phyloP scores from a whole-genome alignment of 2,329 filamentous ascomycete genomes.

The Fusarium sp. region DNA sequence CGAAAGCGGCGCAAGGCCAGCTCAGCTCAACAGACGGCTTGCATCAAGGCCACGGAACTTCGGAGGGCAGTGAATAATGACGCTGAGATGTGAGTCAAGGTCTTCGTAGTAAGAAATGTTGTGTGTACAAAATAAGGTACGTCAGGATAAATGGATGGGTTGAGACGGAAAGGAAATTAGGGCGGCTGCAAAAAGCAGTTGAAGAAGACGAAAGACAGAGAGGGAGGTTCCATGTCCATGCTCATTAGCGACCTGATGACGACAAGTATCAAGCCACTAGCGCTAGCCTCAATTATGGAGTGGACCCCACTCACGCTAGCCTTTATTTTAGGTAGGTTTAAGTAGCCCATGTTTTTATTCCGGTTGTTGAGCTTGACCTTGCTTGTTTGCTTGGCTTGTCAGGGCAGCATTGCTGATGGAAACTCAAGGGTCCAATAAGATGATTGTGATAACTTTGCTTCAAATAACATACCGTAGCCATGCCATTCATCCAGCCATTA shows the following conservation, averaged over 20 bases:
- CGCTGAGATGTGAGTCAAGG: conserved; percentile 23
- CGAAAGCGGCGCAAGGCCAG: conserved; percentile 38
- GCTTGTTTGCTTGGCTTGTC: background rate
- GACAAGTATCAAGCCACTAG: conserved; percentile 44
- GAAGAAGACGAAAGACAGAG: conserved; percentile 7
- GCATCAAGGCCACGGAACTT: conserved; percentile 34
- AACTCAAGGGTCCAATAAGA: conserved; percentile 17
- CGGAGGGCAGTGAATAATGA: conserved; percentile 5
- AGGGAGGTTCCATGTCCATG: conserved; percentile 33
- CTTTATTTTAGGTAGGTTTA: background rate
- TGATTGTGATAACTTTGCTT: background rate
- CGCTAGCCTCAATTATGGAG: conserved; percentile 28
- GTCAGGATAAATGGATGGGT: conserved; percentile 18
- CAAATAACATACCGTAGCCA: background rate
- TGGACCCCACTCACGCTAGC: conserved; percentile 23
- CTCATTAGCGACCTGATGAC: conserved; percentile 35
- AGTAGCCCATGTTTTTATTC: background rate
- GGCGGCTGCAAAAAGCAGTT: conserved; percentile 15
- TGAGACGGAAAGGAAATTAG: conserved; percentile 25
- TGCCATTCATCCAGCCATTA: background rate
- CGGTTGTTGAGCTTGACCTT: background rate
- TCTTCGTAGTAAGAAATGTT: conserved; percentile 13
- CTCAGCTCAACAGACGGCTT: conserved; percentile 23
- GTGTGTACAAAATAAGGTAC: conserved; percentile 6
- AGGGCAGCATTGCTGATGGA: background rate